These are phyloP conservation scores for Haplosporangium gracile DNA, from an alignment of 192 early-diverging fungal genomes.

Conservation along the genomic window DNA sequence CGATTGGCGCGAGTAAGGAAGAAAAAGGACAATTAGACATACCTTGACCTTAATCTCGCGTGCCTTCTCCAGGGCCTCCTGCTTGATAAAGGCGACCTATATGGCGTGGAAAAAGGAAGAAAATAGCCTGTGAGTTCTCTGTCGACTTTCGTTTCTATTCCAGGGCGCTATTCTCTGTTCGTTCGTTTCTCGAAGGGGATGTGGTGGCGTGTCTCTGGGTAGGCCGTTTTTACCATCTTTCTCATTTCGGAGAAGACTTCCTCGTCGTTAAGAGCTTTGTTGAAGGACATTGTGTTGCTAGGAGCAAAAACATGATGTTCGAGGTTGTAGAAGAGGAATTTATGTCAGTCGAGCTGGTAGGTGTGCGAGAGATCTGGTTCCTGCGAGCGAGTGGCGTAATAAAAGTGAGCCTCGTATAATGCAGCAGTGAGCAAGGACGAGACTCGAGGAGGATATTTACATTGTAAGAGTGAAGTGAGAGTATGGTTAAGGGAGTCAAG, in stretches of 20 bases:
- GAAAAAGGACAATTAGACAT: background rate
- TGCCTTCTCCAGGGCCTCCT: constrained; percentile 98
- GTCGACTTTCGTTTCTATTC: background rate
- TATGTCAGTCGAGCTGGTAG: background rate
- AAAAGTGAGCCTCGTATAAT: too few relatives aligned
- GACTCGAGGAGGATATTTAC: too few relatives aligned
- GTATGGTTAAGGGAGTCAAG: too few relatives aligned
- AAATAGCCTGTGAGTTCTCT: background rate
- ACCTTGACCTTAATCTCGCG: constrained; percentile 97
- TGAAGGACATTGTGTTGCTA: constrained; percentile 56
- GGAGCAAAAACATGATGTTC: background rate
- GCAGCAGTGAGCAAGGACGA: too few relatives aligned
- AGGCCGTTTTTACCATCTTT: constrained; percentile 85
- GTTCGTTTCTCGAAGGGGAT: background rate
- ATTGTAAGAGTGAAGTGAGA: too few relatives aligned
- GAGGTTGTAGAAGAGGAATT: background rate
- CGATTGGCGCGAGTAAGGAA: background rate
- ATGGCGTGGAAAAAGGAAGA: background rate
- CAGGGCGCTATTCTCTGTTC: background rate
- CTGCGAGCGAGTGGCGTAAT: too few relatives aligned
- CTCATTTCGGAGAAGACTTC: constrained; percentile 98
- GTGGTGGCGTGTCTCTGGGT: too few relatives aligned
- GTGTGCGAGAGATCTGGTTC: background rate
- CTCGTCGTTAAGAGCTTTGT: constrained; percentile 90
- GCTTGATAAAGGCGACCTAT: constrained; percentile 97